These are phyloP conservation scores for Trebouxia gelatinosa DNA, from an alignment of 163 green algal genomes.

Conservation along the genomic window DNA sequence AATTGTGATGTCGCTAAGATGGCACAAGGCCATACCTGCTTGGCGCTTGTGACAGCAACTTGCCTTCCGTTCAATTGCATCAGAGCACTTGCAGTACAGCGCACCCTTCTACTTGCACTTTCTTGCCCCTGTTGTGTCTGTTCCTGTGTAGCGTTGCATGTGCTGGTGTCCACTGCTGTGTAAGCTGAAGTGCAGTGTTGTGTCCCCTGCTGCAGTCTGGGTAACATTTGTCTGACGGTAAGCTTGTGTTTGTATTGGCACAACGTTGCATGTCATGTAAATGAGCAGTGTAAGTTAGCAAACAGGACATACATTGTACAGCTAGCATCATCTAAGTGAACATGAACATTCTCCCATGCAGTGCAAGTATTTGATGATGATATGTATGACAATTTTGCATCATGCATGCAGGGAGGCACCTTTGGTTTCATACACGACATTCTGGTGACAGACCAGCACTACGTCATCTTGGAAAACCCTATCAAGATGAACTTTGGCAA, in stretches of 20 bases:
- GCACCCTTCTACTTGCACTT: neutral
- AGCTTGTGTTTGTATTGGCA: neutral
- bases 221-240: neutral
- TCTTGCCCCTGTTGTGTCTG: neutral
- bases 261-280: neutral
- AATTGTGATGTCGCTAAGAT: neutral
- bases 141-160: too few relatives aligned
- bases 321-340: too few relatives aligned
- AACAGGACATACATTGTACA: too few relatives aligned
- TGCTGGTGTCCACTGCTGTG: too few relatives aligned
- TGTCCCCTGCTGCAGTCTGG: neutral
- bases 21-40: neutral
- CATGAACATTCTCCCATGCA: neutral
- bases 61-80: neutral
- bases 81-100: neutral
- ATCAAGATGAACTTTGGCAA: constrained; percentile 52
- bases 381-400: neutral
- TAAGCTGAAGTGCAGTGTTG: too few relatives aligned
- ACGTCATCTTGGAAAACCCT: constrained; percentile 67
- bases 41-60: constrained; percentile 1
- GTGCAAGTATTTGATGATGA: neutral
- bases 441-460: constrained; percentile 69
- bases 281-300: neutral
- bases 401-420: constrained; percentile 31
- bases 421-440: constrained; percentile 80